These are phyloP conservation scores for Talaromyces stipitatus DNA, from an alignment of 495 filamentous ascomycete genomes.

Conservation along the genomic window DNA sequence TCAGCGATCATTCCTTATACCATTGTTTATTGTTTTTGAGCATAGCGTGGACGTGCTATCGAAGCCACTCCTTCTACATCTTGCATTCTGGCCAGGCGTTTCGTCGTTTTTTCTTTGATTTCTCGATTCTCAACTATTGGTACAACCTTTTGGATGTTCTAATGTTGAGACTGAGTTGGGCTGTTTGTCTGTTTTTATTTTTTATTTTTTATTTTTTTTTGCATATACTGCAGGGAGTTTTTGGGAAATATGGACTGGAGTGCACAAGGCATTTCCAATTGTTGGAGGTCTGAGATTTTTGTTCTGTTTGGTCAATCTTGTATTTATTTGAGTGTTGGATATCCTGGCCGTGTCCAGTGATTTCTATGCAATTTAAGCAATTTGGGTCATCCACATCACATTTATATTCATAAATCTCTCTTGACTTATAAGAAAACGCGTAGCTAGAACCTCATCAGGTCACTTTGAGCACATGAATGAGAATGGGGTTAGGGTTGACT, in stretches of 20 bases:
- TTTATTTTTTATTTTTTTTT: neutral
- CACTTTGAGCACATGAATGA: too few species aligned
- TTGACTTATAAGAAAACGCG: too few species aligned
- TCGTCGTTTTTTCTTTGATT: neutral
- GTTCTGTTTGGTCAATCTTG: neutral
- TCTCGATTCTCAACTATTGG: neutral
- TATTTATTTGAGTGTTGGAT: neutral
- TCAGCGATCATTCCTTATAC: constrained; percentile 8
- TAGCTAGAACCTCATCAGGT: too few species aligned
- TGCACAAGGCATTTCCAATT: neutral
- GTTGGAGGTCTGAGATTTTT: neutral
- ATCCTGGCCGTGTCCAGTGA: neutral
- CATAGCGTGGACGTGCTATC: constrained; percentile 9
- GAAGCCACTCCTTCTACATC: constrained; percentile 7
- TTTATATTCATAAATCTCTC: too few species aligned
- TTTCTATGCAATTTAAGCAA: neutral
- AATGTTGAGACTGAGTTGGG: neutral
- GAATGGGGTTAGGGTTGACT: too few species aligned
- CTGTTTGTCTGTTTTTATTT: neutral
- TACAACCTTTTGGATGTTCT: neutral
- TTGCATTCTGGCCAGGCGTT: constrained; percentile 8
- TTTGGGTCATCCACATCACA: neutral
- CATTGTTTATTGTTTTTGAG: constrained; percentile 9
- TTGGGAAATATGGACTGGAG: neutral
- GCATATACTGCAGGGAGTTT: constrained; percentile 1